Evolutionary conservation across 768 basidiomycete species (phyloP).

Genomic region (Bullera alba): DNA sequence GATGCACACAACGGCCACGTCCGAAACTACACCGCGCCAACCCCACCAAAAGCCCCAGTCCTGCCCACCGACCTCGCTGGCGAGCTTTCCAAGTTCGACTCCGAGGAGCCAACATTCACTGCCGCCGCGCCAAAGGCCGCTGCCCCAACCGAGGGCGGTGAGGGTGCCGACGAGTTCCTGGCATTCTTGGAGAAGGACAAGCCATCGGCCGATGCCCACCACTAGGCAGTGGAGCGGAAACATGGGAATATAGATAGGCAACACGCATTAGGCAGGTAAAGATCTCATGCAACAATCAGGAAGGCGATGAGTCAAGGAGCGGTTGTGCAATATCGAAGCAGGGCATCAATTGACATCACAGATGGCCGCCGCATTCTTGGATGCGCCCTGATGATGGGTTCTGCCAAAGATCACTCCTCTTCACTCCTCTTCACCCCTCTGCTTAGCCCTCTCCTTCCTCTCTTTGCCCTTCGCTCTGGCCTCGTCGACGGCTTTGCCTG

Average conservation of each 20-base stretch:
- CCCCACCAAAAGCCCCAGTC: constrained; percentile 64
- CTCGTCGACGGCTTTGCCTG: constrained; percentile 27
- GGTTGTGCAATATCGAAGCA: no score
- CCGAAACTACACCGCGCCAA: constrained; percentile 70
- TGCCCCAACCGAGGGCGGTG: constrained; percentile 44
- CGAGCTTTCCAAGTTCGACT: constrained; percentile 77
- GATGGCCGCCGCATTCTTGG: no score
- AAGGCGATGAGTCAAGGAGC: no score
- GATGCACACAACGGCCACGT: constrained; percentile 85
- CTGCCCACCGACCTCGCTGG: constrained; percentile 78
- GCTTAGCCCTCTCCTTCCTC: constrained; percentile 13
- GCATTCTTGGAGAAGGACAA: constrained; percentile 73
- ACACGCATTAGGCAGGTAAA: background rate
- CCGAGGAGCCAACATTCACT: constrained; percentile 59
- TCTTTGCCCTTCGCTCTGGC: constrained; percentile 29
- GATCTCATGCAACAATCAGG: no score
- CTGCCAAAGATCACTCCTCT: background rate
- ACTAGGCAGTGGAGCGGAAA: constrained; percentile 34
- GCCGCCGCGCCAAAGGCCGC: constrained; percentile 43
- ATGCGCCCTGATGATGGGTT: no score
- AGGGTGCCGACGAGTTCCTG: constrained; percentile 71
- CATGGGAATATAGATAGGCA: background rate
- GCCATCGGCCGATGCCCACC: constrained; percentile 60
- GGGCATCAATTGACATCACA: no score
- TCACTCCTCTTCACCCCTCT: constrained; percentile 3